Evolutionary conservation across 1,284 basidiomycete species (phyloP).

Genomic region (Naganishia liquefaciens): DNA sequence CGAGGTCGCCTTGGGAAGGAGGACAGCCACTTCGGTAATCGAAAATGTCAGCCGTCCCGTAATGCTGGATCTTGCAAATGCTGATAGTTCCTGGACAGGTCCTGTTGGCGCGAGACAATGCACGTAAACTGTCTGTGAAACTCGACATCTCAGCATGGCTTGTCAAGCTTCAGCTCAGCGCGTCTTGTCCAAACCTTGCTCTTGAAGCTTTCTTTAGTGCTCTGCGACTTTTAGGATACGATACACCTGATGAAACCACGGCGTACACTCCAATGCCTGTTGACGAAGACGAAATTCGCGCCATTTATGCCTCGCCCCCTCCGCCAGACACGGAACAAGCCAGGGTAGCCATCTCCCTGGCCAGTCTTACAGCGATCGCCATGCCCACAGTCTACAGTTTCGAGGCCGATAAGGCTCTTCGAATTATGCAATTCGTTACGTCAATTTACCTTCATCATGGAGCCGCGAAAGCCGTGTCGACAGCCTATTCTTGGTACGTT

Average conservation of each 20-base stretch:
- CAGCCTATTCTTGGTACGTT: conserved; percentile 25
- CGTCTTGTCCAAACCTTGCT: conserved; percentile 10
- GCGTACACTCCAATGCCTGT: conserved; percentile 1
- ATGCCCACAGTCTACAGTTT: conserved; percentile 15
- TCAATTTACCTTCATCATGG: conserved; percentile 21
- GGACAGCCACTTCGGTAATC: conserved; percentile 14
- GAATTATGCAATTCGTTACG: conserved; percentile 26
- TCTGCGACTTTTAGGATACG: conserved; percentile 21
- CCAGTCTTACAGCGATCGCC: conserved; percentile 11
- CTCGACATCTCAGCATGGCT: conserved; percentile 28
- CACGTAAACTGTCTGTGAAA: conserved; percentile 6
- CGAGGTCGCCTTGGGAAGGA: conserved; percentile 22
- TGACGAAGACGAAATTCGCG: conserved; percentile 6
- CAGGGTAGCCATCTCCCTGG: conserved; percentile 10
- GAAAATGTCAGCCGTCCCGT: conserved; percentile 4
- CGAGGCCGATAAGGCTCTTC: conserved; percentile 14
- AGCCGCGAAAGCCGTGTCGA: conserved; percentile 12
- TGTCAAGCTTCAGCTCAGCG: conserved; percentile 19
- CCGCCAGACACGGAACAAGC: conserved; percentile 19
- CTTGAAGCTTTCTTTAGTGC: conserved; percentile 16
- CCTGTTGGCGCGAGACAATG: conserved; percentile 2
- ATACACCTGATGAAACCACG: conserved; percentile 2
- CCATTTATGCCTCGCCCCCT: neutral
- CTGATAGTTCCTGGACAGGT: conserved; percentile 5
- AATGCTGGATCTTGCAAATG: neutral